Evolutionary conservation across 2,329 filamentous ascomycete genomes (phyloP).

Genomic region (Pezizomycotina sp.): DNA sequence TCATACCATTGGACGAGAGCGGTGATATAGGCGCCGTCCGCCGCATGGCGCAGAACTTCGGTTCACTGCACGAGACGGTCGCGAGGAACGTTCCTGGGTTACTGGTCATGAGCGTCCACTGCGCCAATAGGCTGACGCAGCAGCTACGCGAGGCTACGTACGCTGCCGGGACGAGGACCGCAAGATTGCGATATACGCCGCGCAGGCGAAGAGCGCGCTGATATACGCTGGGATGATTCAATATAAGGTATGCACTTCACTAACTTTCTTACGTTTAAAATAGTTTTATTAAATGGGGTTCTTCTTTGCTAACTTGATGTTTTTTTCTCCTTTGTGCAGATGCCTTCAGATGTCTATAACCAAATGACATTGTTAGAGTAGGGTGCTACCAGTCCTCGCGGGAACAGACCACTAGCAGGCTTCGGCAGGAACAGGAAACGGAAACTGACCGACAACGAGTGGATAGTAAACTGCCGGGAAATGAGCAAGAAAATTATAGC

Average conservation of each 20-base stretch:
- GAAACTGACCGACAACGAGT: no score
- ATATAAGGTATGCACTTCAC: slow-evolving; percentile 21
- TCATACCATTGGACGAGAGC: slow-evolving; percentile 60
- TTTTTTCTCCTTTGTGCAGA: slow-evolving; percentile 4
- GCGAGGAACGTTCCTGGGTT: slow-evolving; percentile 80
- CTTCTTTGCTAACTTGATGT: slow-evolving; percentile 3
- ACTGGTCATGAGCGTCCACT: slow-evolving; percentile 82
- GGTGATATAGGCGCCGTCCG: slow-evolving; percentile 69
- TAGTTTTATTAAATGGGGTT: not conserved
- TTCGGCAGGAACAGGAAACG: no score
- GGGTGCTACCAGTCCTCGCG: no score
- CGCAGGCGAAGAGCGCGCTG: slow-evolving; percentile 23
- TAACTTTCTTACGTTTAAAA: not conserved
- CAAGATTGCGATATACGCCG: slow-evolving; percentile 22
- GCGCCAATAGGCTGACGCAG: slow-evolving; percentile 64
- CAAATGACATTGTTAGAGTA: slow-evolving; percentile 20
- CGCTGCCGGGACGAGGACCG: slow-evolving; percentile 29
- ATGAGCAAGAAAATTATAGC: no score
- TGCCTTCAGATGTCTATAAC: slow-evolving; percentile 19
- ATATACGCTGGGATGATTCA: slow-evolving; percentile 26
- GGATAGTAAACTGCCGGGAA: no score
- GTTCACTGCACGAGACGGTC: slow-evolving; percentile 59
- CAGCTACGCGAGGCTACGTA: slow-evolving; percentile 54
- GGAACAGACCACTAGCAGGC: no score
- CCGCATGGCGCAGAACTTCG: slow-evolving; percentile 62